phyloP scores from a whole-genome alignment of 495 filamentous ascomycete species.

The Aspergillus carlsbadensis region DNA sequence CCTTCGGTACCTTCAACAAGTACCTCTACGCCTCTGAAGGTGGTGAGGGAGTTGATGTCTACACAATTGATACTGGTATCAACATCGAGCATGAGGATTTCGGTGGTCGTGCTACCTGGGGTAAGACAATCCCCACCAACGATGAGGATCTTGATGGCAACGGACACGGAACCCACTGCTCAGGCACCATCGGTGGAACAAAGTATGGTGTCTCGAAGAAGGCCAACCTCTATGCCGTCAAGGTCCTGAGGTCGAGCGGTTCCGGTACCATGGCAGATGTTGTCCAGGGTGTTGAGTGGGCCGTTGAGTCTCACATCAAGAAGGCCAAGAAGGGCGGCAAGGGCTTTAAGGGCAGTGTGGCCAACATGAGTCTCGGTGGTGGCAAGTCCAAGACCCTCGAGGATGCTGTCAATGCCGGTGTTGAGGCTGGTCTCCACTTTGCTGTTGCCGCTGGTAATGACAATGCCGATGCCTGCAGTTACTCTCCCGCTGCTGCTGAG shows the following conservation, averaged over 20 bases:
- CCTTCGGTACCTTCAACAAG: conserved; percentile 94
- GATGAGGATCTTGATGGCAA: conserved; percentile 94
- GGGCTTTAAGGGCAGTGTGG: conserved; percentile 96
- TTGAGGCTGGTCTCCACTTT: conserved; percentile 88
- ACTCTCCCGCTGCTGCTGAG: conserved; percentile 93
- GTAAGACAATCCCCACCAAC: conserved; percentile 84
- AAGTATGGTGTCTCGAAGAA: conserved; percentile 99
- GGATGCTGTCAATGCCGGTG: conserved; percentile 89
- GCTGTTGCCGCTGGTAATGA: conserved; percentile 98
- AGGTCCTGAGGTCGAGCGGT: conserved; percentile 95
- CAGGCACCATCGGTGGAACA: conserved; percentile 94
- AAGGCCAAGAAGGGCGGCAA: conserved; percentile 79
- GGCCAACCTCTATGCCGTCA: conserved; percentile 93
- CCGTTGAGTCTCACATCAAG: conserved; percentile 74
- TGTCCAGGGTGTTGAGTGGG: conserved; percentile 96
- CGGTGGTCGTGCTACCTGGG: conserved; percentile 92
- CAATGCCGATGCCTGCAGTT: conserved; percentile 98
- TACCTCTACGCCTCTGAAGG: conserved; percentile 89
- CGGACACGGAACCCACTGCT: conserved; percentile 99
- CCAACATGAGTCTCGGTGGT: conserved; percentile 98
- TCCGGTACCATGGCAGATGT: conserved; percentile 99
- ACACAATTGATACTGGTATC: conserved; percentile 97
- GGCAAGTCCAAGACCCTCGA: conserved; percentile 92
- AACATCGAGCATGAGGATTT: conserved; percentile 95
- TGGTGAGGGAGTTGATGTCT: conserved; percentile 98